Conservation (phyloP, 371 early-diverging fungal species). For the Rhizopus stolonifer region DNA sequence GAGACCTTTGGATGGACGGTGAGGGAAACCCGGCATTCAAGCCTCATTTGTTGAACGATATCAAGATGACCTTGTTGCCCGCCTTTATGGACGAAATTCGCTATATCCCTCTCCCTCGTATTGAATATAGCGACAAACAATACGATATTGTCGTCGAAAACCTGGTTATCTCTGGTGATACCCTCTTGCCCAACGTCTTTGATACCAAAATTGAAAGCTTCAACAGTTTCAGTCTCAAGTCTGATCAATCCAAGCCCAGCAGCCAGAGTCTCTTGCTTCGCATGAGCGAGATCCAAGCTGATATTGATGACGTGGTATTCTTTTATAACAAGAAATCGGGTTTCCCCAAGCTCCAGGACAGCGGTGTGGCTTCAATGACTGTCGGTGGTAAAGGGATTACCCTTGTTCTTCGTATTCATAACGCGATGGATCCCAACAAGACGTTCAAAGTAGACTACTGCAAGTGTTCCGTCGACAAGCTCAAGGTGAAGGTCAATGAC, state of each 20-base stretch:
- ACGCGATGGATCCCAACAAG: conserved; percentile 28
- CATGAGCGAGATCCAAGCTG: conserved; percentile 38
- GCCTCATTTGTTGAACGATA: conserved; percentile 57
- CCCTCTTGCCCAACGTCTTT: conserved; percentile 56
- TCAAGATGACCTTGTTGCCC: conserved; percentile 49
- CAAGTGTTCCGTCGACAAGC: conserved; percentile 47
- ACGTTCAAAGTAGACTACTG: conserved; percentile 37
- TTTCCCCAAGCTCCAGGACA: conserved; percentile 57
- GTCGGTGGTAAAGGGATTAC: conserved; percentile 59
- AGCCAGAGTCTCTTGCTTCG: conserved; percentile 28
- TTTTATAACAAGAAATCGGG: conserved; percentile 60
- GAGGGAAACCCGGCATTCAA: conserved; percentile 58
- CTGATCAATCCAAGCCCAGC: conserved; percentile 44
- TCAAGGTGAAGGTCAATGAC: conserved; percentile 53
- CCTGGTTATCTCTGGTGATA: conserved; percentile 57
- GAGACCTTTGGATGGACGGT: conserved; percentile 42
- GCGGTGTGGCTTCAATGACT: conserved; percentile 52
- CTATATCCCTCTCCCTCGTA: conserved; percentile 64
- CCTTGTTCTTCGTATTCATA: conserved; percentile 34
- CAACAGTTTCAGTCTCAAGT: conserved; percentile 36
- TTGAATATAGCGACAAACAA: conserved; percentile 61
- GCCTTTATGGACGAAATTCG: conserved; percentile 60
- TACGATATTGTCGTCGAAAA: conserved; percentile 63
- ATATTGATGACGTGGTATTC: conserved; percentile 52
- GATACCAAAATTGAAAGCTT: conserved; percentile 48